Percentiles rank a stretch among this genome's conserved stretches.
Evolutionary conservation across 352 stramenopile genomes (phyloP).

Genomic region (Globisporangium carolinianum): DNA sequence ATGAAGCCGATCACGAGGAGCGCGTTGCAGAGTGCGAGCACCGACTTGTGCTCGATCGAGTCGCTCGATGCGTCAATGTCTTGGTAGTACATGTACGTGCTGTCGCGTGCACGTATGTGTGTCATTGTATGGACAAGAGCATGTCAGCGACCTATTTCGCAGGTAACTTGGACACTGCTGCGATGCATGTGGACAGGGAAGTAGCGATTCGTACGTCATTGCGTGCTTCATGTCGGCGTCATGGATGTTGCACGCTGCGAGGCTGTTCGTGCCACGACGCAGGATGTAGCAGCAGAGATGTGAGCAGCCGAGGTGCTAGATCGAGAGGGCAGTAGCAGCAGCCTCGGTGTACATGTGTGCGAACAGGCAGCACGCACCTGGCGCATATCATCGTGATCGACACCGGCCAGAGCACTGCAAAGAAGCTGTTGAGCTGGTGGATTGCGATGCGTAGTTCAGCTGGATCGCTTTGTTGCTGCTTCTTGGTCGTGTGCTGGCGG

Average conservation of each 20-base stretch:
- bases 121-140: background rate
- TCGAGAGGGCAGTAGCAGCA: background rate
- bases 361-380: slow-evolving; percentile 19
- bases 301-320: background rate
- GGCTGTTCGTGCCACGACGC: slow-evolving; percentile 16
- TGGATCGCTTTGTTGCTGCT: slow-evolving; percentile 10
- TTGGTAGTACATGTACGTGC: slow-evolving; percentile 78
- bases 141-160: background rate
- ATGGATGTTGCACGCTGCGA: slow-evolving; percentile 37
- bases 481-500: slow-evolving; percentile 1
- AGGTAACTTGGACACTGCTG: background rate
- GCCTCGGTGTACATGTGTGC: background rate
- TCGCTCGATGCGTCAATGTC: slow-evolving; percentile 43
- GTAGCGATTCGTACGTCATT: slow-evolving; percentile 38
- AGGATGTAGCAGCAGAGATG: background rate
- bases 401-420: slow-evolving; percentile 68
- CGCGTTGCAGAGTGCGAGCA: slow-evolving; percentile 67
- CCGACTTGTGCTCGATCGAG: slow-evolving; percentile 35
- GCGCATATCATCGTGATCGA: slow-evolving; percentile 63
- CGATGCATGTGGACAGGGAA: background rate
- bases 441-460: slow-evolving; percentile 32
- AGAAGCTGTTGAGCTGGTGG: slow-evolving; percentile 70
- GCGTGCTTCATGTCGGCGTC: slow-evolving; percentile 37
- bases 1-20: slow-evolving; percentile 79
- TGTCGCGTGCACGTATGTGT: slow-evolving; percentile 9